Evolutionary conservation across 2,329 filamentous ascomycete genomes (phyloP).

Genomic region (Colletotrichum shisoi): DNA sequence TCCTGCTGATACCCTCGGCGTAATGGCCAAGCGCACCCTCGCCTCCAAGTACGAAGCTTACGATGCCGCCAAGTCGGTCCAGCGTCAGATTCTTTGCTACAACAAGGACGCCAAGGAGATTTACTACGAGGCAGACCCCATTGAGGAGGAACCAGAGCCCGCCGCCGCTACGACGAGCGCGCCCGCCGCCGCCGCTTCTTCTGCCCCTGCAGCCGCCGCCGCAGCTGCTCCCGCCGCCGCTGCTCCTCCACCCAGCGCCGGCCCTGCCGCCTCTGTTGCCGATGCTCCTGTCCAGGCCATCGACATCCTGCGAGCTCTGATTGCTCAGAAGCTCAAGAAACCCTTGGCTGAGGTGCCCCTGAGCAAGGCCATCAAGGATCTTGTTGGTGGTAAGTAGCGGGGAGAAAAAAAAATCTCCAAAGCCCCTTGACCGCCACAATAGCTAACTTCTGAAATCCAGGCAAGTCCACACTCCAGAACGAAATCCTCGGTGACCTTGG

Average conservation of each 20-base stretch:
- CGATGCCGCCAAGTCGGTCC: conserved; percentile 94
- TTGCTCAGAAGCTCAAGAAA: conserved; percentile 99
- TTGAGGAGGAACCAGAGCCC: conserved; percentile 85
- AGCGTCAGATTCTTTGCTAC: conserved; percentile 98
- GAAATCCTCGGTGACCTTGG: conserved; percentile 97
- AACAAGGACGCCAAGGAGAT: conserved; percentile 99
- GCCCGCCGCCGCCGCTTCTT: conserved; percentile 52
- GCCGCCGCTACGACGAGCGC: conserved; percentile 58
- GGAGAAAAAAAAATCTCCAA: neutral
- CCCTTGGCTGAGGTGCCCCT: conserved; percentile 85
- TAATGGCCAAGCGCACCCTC: conserved; percentile 95
- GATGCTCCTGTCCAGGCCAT: conserved; percentile 88
- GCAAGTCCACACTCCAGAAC: conserved; percentile 98
- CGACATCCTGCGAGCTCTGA: conserved; percentile 86
- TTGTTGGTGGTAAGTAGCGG: conserved; percentile 82
- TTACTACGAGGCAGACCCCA: conserved; percentile 96
- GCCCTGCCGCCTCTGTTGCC: conserved; percentile 84
- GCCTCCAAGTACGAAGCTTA: conserved; percentile 98
- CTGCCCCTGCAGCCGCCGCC: conserved; percentile 54
- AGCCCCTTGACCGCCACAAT: neutral
- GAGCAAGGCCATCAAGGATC: conserved; percentile 96
- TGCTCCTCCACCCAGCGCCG: conserved; percentile 73
- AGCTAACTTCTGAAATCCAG: conserved; percentile 55
- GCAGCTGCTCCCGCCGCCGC: conserved; percentile 65
- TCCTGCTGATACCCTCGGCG: conserved; percentile 93